Evolutionary conservation across 306 rosid species (phyloP).

Genomic region (Acacia confusa): DNA sequence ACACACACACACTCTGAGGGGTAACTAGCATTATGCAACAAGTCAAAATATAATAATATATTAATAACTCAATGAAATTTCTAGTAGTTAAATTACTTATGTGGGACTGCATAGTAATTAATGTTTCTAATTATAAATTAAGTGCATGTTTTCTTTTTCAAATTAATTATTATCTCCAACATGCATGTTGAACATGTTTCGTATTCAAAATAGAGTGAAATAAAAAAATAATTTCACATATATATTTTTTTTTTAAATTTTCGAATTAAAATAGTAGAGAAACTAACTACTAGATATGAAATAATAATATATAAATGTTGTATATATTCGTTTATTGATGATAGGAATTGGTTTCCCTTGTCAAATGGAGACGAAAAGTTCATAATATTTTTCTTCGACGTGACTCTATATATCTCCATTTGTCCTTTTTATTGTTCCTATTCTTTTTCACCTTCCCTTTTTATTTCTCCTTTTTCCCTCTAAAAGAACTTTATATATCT

Average conservation of each 20-base stretch:
- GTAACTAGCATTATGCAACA: too few relatives aligned
- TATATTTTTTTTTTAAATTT: neutral
- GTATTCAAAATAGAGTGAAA: neutral
- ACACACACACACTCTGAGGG: too few relatives aligned
- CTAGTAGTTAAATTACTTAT: too few relatives aligned
- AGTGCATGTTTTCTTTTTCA: too few relatives aligned
- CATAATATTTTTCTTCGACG: slow-evolving; percentile 3
- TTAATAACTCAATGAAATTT: too few relatives aligned
- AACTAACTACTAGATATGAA: neutral
- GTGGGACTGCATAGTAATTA: too few relatives aligned
- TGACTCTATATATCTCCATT: slow-evolving; percentile 24
- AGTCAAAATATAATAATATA: too few relatives aligned
- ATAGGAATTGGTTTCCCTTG: neutral
- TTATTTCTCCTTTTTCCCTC: neutral
- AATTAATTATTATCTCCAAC: too few relatives aligned
- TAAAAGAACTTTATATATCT: neutral
- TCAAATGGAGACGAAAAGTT: neutral
- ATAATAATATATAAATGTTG: neutral
- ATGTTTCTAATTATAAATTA: too few relatives aligned
- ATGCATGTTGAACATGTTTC: too few relatives aligned
- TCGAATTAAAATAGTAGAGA: neutral
- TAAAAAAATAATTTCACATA: neutral
- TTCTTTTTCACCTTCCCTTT: neutral
- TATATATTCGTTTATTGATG: neutral
- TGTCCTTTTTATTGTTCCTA: slow-evolving; percentile 7